phyloP scores from a whole-genome alignment of 306 rosid species.

The Vigna nakashimae region DNA sequence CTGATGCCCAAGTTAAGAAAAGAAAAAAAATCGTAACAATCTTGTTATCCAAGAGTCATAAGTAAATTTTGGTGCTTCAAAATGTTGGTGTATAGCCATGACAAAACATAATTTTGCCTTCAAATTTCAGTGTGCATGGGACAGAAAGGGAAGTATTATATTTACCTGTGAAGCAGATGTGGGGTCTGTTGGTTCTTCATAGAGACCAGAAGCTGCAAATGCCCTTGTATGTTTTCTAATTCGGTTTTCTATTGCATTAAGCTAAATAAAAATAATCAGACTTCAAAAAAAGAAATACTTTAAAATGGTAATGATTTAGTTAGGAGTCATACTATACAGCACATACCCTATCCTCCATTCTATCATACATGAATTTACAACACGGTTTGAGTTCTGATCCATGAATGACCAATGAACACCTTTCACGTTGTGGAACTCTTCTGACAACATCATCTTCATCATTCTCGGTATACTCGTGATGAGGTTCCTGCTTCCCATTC shows the following conservation, averaged over 20 bases:
- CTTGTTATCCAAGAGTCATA: constrained; percentile 17
- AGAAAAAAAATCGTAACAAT: constrained; percentile 30
- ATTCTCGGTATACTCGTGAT: constrained; percentile 57
- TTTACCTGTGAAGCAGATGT: constrained; percentile 86
- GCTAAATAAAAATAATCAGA: constrained; percentile 58
- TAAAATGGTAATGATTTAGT: constrained; percentile 26
- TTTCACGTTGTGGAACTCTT: constrained; percentile 67
- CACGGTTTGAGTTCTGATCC: constrained; percentile 72
- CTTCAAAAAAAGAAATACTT: constrained; percentile 44
- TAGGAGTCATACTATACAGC: constrained; percentile 19
- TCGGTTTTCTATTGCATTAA: constrained; percentile 80
- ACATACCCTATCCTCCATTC: constrained; percentile 81
- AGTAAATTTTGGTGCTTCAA: constrained; percentile 14
- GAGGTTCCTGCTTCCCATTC: constrained; percentile 50
- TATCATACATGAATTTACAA: constrained; percentile 88
- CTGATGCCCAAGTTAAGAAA: constrained; percentile 35
- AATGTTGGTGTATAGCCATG: neutral
- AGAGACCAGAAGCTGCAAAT: constrained; percentile 69
- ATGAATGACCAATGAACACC: constrained; percentile 73
- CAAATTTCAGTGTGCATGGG: constrained; percentile 11
- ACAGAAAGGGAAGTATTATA: constrained; percentile 35
- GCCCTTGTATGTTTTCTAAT: constrained; percentile 68
- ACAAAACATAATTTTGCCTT: constrained; percentile 22
- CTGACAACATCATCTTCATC: constrained; percentile 68
- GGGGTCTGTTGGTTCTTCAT: constrained; percentile 87